Evolutionary conservation across 768 basidiomycete species (phyloP), one percentile per base, ranked within the genome.

Genomic region (Tylopilus sp.): DNA sequence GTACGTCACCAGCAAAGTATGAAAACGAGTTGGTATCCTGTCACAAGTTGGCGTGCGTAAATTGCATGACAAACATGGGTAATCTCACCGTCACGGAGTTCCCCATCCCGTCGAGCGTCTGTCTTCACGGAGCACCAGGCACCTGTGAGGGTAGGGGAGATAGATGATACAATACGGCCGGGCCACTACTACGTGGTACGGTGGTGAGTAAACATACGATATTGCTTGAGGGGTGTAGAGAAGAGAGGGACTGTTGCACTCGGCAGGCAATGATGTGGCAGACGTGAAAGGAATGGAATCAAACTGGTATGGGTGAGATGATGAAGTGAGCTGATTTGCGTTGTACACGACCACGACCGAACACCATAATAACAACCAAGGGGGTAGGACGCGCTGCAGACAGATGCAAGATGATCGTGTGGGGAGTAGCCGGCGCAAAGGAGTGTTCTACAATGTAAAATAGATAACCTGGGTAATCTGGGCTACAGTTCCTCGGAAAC

Each of bases 401-500:
- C 58, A 61, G 61, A 57, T 57, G 53, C 53, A 58, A 48, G 52
- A 65, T 54, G 52, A 63, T 54, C 57, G 47, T 50, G 55, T 51
- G 51, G 47, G 38, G 52, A 52, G 52, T 59, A 58, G 55, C 47
- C 53, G 54, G 57, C 40, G 58, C 51, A 63, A 62, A 66, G 52
- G 40, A 11, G 53, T 62, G 64, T 50, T 70, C 69, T 70, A 70
- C 69, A 65, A 51, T 51, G 56, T 52, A 59, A 64, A 31, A 68
- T 70, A 68, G 67, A 69, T 69, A 68, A 63, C 52, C 46, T 53
- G 59, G 64, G 54, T 66, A 66, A 61, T 56, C 30, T 60, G 62
- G 61, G 70, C 70, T 77, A 90, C 71, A 83, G 73, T 73, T 90
- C 88, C 53, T 80, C 74, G 36, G 86, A 76, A 56, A 88, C 81